A percentile compares a stretch with the other conserved stretches of the same genome.
Conservation (phyloP, 2,329 filamentous ascomycete genomes). For the Tolypocladium cylindrosporum region DNA sequence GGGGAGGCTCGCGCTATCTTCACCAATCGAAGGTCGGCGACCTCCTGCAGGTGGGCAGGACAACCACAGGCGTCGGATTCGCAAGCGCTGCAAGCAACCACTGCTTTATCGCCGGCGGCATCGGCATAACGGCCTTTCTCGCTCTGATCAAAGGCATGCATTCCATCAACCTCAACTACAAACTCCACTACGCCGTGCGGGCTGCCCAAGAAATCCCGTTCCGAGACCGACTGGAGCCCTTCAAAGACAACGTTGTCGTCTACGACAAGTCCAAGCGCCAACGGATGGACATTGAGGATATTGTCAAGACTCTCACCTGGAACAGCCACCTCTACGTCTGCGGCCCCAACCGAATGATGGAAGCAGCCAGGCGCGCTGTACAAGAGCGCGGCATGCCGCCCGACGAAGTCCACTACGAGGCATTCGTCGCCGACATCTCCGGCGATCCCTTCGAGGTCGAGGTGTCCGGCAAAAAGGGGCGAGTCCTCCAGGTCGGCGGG, state of each 20-base stretch:
- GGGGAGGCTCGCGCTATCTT: slow-evolving; percentile 52
- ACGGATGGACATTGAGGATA: slow-evolving; percentile 41
- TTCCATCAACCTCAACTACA: slow-evolving; percentile 36
- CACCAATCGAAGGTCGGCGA: slow-evolving; percentile 40
- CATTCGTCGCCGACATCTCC: slow-evolving; percentile 40
- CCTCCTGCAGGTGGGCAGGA: slow-evolving; percentile 37
- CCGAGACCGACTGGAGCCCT: slow-evolving; percentile 29
- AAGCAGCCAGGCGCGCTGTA: slow-evolving; percentile 33
- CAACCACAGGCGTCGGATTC: slow-evolving; percentile 38
- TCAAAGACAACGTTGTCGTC: slow-evolving; percentile 32
- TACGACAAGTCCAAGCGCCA: slow-evolving; percentile 43
- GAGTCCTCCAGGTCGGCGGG: slow-evolving; percentile 32
- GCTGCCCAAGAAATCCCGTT: slow-evolving; percentile 44
- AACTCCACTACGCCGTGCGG: slow-evolving; percentile 50
- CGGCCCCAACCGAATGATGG: slow-evolving; percentile 47
- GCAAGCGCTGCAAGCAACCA: slow-evolving; percentile 41
- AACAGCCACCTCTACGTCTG: slow-evolving; percentile 53
- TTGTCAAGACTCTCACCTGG: slow-evolving; percentile 37
- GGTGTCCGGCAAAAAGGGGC: slow-evolving; percentile 29
- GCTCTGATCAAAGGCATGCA: slow-evolving; percentile 31
- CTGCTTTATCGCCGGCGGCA: slow-evolving; percentile 53
- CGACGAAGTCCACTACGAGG: slow-evolving; percentile 49
- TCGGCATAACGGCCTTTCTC: slow-evolving; percentile 58
- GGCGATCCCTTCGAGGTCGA: slow-evolving; percentile 52
- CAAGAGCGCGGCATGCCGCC: slow-evolving; percentile 30